Percentiles rank a stretch among this genome's conserved stretches.
Evolutionary conservation across 805 yeast species (phyloP).

Genomic region (Cyberlindnera euphorbiae): DNA sequence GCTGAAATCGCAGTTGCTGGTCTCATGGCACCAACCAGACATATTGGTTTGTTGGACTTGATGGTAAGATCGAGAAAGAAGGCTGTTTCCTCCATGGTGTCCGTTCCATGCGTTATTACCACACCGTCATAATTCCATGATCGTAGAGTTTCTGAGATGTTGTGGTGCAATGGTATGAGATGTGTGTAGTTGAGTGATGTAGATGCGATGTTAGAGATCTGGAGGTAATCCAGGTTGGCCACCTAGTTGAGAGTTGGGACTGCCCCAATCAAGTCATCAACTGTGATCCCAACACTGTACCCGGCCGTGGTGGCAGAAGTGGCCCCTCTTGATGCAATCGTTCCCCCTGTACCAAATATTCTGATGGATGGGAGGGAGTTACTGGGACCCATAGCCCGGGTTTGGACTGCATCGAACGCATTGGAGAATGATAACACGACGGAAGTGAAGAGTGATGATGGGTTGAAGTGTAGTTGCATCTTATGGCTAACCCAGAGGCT

Average conservation of each 20-base stretch:
- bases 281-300: slow-evolving; percentile 46
- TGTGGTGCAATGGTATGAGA: slow-evolving; percentile 40
- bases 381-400: too few species aligned
- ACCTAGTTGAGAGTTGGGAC: slow-evolving; percentile 53
- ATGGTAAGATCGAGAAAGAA: slow-evolving; percentile 53
- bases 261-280: slow-evolving; percentile 46
- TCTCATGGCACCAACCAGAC: slow-evolving; percentile 56
- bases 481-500: too few species aligned
- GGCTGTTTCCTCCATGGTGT: slow-evolving; percentile 63
- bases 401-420: too few species aligned
- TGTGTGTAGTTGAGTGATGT: slow-evolving; percentile 47
- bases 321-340: slow-evolving; percentile 51
- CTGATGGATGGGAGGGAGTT: slow-evolving; percentile 33
- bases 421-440: too few species aligned
- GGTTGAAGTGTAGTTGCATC: too few species aligned
- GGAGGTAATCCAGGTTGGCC: slow-evolving; percentile 42
- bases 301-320: slow-evolving; percentile 47
- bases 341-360: slow-evolving; percentile 55
- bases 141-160: slow-evolving; percentile 40
- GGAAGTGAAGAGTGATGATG: too few species aligned
- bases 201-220: slow-evolving; percentile 49
- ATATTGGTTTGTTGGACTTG: slow-evolving; percentile 31
- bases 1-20: slow-evolving; percentile 67
- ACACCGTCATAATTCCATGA: slow-evolving; percentile 45
- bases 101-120: slow-evolving; percentile 68